Base-by-base conservation (phyloP, 2,329 filamentous ascomycete genomes). In the Cercospora sojina region DNA sequence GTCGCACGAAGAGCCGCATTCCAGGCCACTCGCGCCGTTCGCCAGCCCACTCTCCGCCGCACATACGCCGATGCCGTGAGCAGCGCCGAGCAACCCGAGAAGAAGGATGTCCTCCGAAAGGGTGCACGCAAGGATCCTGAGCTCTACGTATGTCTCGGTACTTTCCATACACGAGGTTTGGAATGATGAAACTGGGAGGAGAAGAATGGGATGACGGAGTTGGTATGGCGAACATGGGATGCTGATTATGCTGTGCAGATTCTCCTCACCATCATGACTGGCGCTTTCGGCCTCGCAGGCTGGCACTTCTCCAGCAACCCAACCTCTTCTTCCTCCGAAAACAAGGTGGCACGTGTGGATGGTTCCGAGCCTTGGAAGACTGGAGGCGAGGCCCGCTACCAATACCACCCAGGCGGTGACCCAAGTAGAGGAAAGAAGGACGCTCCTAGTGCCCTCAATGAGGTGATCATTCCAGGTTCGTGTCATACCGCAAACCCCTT, bases 381-480 rank as follows among this genome's bases (percentile, higher is more conserved):
- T 68, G 87, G 82, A 68, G 77, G 80, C 51, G 73, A 83, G 66
- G 89, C 84, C 80, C 88, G 88, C 78, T 91, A 91, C 79, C 81
- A 84, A 73, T 86, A 85, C 77, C 83, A 86, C 84, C 93, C 93
- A 67, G 91, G 92, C 75, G 95, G 93, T 75, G 92, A 98, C 82
- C 82, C 85, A 77, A 88, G 77, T 81, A 85, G 89, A 77, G 83
- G 87, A 69, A 90, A 91, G 79, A 92, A 90, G 84, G 92, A 97
- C 77, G 95, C 95, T 69, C 95, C 95, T 72, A 96, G 92, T 80
- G 95, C 95, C 70, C 83, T 99, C 82, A 97, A 99, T 86, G 91
- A 91, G 71, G 93, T 97, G 74, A 90, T 99, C 78, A 86, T 99
- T 64, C 95, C 95, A 76, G 90, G 96, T 78, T n/a, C 0, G 35